Evolutionary conservation across 176 grass and related monocot genomes (phyloP).

Genomic region (Zea mays): DNA sequence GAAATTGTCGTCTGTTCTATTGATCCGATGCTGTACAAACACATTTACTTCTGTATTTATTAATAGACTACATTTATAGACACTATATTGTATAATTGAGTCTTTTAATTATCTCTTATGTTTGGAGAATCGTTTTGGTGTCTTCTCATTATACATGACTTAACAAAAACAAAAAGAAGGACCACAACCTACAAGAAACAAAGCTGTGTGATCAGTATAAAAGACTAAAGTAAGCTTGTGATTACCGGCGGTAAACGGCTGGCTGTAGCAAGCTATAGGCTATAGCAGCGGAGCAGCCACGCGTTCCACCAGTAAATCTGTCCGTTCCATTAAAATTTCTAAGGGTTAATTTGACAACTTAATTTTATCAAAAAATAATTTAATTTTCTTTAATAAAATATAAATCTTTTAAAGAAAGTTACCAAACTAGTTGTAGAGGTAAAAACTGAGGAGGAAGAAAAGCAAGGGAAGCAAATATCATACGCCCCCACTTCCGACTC

Average conservation of each 20-base stretch:
- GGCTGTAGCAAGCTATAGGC: not conserved
- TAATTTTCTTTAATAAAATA: too few relatives aligned
- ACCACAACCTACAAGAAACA: not conserved
- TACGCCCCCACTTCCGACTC: conserved; percentile 21
- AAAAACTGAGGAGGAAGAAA: not conserved
- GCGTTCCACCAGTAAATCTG: not conserved
- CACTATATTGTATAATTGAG: too few relatives aligned
- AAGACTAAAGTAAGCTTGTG: conserved; percentile 1
- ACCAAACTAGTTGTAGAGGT: not conserved
- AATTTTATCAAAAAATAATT: too few relatives aligned
- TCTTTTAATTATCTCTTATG: too few relatives aligned
- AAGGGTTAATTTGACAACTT: not conserved
- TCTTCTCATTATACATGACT: too few relatives aligned
- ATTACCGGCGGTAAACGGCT: conserved; percentile 29
- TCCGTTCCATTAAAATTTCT: not conserved
- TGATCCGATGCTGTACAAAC: too few relatives aligned
- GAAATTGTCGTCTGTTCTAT: too few relatives aligned
- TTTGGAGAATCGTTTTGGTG: too few relatives aligned
- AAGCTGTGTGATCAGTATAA: conserved; percentile 27
- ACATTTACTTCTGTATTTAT: too few relatives aligned
- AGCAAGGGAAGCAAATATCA: conserved; percentile 16
- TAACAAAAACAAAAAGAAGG: not conserved
- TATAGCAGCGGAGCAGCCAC: not conserved
- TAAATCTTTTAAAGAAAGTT: too few relatives aligned
- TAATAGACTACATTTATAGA: too few relatives aligned